Evolutionary conservation across 2,329 filamentous ascomycete species (phyloP), one percentile per base, ranked within the genome.

Genomic region (Aspergillaceae sp.): DNA sequence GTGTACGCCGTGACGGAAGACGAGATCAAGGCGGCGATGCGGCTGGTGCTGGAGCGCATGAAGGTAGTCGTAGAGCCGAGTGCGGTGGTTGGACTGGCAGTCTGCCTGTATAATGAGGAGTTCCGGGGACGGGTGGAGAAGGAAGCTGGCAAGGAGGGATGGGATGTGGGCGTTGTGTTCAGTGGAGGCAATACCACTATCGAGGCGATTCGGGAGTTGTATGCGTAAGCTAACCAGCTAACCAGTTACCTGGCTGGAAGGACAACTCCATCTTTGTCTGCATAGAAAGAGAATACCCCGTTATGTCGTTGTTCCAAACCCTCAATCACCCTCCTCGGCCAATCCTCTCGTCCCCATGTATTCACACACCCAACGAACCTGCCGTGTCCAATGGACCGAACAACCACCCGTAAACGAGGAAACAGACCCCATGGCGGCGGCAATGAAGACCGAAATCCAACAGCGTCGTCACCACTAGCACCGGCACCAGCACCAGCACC

Each of bases 41-140:
- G 77, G 50, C 67, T 97, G 51, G 84, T 94, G 32, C 71, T 90
- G 51, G 91, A 97, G 77, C 73, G 90, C 48, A 81, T 92, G 75
- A 96, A 97, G 78, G 71, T 94, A 41, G 81, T 96, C 26, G 82
- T 96, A 8, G 91, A 97, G 74, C 91, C 91, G 26, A 90, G 84
- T 66, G 80, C 86, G 0, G 88, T 83, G 2, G 90, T 96, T n/a
- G 80, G 82, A 1, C 65, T 97, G 49, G 92, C 91, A 0, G 86
- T 87, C 5, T 83, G 82, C 44, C 69, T 97, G 54, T 96, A 80
- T 54, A 85, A 95, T 63, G 87, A 94, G 67, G 87, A 89, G 3
- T 96, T 96, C 51, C 72, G 87, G 48, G 63, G 60, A 8, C 66
- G 84, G 66, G 84, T 90, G 7, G 65, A 65, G 46, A 53, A 56